These are phyloP conservation scores for Mycena sanguinolenta DNA, from an alignment of 768 basidiomycete species.

Conservation along the genomic window DNA sequence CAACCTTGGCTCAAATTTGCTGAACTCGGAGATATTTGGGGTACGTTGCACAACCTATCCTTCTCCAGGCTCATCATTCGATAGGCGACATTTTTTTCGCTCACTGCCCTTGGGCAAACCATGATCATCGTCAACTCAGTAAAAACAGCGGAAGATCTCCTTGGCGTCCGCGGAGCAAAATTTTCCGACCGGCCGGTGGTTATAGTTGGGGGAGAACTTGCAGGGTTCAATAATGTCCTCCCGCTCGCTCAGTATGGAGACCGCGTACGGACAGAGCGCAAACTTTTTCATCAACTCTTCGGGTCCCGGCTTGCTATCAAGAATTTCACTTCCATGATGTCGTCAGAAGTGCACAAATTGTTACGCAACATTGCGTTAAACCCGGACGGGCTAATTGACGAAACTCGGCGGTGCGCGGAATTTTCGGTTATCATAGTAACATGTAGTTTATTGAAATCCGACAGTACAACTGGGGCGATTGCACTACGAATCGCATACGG, in stretches of 20 bases:
- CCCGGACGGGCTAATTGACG: neutral
- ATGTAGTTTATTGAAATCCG: neutral
- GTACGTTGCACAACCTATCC: neutral
- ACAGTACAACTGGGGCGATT: neutral
- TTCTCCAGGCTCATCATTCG: neutral
- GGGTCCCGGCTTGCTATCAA: slow-evolving; percentile 21
- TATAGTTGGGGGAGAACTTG: slow-evolving; percentile 9
- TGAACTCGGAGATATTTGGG: slow-evolving; percentile 3
- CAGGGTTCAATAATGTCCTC: slow-evolving; percentile 37
- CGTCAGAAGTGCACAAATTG: slow-evolving; percentile 5
- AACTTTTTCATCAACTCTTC: slow-evolving; percentile 32
- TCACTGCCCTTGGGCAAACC: neutral
- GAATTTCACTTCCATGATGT: neutral
- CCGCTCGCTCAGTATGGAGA: slow-evolving; percentile 31
- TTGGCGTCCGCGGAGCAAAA: neutral
- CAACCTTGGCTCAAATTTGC: neutral
- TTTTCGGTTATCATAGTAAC: neutral
- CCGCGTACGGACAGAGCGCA: slow-evolving; percentile 30
- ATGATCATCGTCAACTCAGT: neutral
- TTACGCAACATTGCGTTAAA: slow-evolving; percentile 6
- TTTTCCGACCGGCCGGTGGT: slow-evolving; percentile 1
- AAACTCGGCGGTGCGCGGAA: slow-evolving; percentile 5
- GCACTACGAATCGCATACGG: neutral
- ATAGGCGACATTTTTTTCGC: slow-evolving; percentile 2
- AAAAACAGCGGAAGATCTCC: neutral